Evolutionary conservation across 1,284 basidiomycete genomes (phyloP).

Genomic region (Tausonia pullulans): DNA sequence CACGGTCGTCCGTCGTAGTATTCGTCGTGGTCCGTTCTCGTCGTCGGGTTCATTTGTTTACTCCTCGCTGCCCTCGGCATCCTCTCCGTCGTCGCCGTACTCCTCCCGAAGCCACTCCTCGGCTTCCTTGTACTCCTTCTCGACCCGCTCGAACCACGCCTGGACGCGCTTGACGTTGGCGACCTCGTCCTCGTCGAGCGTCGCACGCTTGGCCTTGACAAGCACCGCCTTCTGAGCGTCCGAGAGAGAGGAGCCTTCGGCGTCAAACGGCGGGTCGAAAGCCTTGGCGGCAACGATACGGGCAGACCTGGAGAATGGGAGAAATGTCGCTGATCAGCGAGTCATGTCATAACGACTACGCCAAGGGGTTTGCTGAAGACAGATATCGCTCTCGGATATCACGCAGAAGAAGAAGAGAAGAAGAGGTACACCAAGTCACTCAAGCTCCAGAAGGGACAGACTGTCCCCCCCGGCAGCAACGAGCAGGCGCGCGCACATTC

Average conservation of each 20-base stretch:
- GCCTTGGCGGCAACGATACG: neutral
- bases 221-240: slow-evolving; percentile 2
- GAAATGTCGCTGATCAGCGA: no score
- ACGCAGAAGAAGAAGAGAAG: neutral
- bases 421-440: neutral
- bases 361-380: no score
- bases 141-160: slow-evolving; percentile 11
- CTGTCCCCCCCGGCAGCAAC: neutral
- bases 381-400: no score
- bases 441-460: neutral
- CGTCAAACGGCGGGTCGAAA: slow-evolving; percentile 8
- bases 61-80: slow-evolving; percentile 1
- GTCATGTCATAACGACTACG: no score
- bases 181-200: neutral
- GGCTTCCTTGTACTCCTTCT: slow-evolving; percentile 12
- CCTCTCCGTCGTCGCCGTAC: slow-evolving; percentile 13
- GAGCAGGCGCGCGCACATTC: no score
- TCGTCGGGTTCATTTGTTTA: neutral
- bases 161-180: slow-evolving; percentile 9
- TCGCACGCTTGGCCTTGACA: slow-evolving; percentile 3
- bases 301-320: neutral
- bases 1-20: no score
- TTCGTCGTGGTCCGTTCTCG: no score
- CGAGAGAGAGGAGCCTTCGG: neutral
- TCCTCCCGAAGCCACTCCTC: slow-evolving; percentile 16